Base-by-base conservation (phyloP, 1,284 basidiomycete species). In the Cryptococcus sp. region DNA sequence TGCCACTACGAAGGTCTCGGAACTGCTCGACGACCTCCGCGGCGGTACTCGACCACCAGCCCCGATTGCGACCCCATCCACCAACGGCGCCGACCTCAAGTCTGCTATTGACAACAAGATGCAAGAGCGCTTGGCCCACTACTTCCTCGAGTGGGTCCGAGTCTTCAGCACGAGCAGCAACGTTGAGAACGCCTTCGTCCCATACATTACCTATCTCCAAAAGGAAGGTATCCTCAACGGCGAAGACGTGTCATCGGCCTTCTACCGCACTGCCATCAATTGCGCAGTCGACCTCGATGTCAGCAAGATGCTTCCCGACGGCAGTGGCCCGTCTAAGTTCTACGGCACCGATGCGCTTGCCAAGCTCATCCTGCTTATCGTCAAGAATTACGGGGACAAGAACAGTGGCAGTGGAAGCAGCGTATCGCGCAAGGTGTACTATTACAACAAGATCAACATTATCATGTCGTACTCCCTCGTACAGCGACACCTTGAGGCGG, bases 221-320 rank as follows among this genome's bases (percentile, higher is more conserved):
- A 93, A 92, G 74, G 93, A 97, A 79, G 93, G 93, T 57, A 95
- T 99, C 59, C 82, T 99, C 69, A 96, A 93, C 75, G 90, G 91
- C 44, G 96, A 99, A 76, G 95, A 99, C 65, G 85, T 93, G 20
- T 97, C 95, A 8, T 94, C 92, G 3, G 90, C 98, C 75, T 99
- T 99, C 84, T 99, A 98, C 86, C 87, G 96, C 22, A 93, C 97
- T 41, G 98, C 94, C 75, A 91, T 93, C 61, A 94, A 99, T 79
- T 88, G 93, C 35, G 93, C 93, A 68, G 89, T 99, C 69, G 90
- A 88, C 76, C 88, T 88, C 76, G 98, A 97, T 81, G 84, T 89
- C 76, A 93, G 94, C 80, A 88, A 88, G 69, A 84, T 91, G 61
- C 85, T 88, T 31, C 82, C 86, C 25, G 90, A 90, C 50, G 89